Evolutionary conservation across 2,329 filamentous ascomycete genomes (phyloP).

Genomic region (Beauveria bassiana): DNA sequence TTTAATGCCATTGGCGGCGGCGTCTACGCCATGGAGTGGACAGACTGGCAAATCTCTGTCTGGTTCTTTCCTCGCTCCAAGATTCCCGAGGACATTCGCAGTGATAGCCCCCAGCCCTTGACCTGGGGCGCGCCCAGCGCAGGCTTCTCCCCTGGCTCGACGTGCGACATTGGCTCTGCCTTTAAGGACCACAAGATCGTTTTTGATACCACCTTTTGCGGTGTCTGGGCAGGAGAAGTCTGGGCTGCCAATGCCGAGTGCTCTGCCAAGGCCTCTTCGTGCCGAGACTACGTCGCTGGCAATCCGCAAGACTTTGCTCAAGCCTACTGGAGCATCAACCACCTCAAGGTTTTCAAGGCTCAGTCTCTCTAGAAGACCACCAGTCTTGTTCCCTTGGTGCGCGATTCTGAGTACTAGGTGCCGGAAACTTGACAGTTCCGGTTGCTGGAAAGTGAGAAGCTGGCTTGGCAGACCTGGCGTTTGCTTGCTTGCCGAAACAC

Average conservation of each 20-base stretch:
- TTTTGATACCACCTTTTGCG: slow-evolving; percentile 80
- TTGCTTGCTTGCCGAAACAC: background rate
- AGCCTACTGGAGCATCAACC: slow-evolving; percentile 72
- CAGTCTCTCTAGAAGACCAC: background rate
- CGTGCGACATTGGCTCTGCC: slow-evolving; percentile 62
- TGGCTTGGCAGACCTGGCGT: background rate
- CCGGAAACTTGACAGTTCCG: background rate
- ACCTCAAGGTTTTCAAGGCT: slow-evolving; percentile 52
- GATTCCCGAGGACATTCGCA: slow-evolving; percentile 56
- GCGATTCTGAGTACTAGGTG: background rate
- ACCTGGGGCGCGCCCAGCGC: slow-evolving; percentile 64
- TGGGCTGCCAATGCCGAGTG: slow-evolving; percentile 55
- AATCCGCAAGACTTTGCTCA: slow-evolving; percentile 65
- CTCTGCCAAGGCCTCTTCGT: slow-evolving; percentile 52
- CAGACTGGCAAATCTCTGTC: slow-evolving; percentile 59
- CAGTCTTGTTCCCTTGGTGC: slow-evolving; percentile 1
- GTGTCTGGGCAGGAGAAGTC: slow-evolving; percentile 71
- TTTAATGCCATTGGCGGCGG: slow-evolving; percentile 67
- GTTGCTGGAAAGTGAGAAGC: background rate
- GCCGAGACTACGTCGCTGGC: slow-evolving; percentile 62
- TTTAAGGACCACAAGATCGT: slow-evolving; percentile 71
- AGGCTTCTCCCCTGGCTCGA: slow-evolving; percentile 55
- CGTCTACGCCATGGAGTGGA: slow-evolving; percentile 73
- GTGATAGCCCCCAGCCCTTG: slow-evolving; percentile 53
- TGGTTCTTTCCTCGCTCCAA: slow-evolving; percentile 70